Base-by-base conservation (phyloP, 2,329 filamentous ascomycete species). In the Fusarium napiforme region DNA sequence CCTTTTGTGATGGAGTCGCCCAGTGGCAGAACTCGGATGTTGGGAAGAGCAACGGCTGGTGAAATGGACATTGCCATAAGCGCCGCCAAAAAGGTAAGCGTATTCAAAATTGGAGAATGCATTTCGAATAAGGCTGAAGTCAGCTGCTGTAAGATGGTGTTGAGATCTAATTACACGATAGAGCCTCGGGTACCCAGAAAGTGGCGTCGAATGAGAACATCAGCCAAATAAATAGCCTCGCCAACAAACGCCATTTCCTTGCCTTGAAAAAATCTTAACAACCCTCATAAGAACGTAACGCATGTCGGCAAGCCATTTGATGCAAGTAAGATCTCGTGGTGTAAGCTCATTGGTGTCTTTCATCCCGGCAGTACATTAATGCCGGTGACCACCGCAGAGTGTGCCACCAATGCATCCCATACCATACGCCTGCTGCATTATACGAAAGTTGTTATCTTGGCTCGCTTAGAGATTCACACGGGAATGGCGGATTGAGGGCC, bases 1-100 rank as follows among this genome's bases (percentile, higher is more conserved):
- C 71, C 71, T 9, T 74, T 74, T 3, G 71, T 74, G 42, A 74
- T 74, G 3, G 71, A 74, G 45, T 74, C 71, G 26, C 71, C 71
- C 1, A 74, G 37, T 1, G 71, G 71, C 3, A 74, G 28, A 7
- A 68, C 69, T 9, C 71, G 37, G 7, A 74, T 71, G 7, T 60
- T 64, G 18, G 71, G 71, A 5, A 74, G 56, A 2, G 61, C 68
- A 28, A 11, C 19, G 16, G 37, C 36, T 16, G 56, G 62, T 18
- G 56, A 34, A 9, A 49, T 15, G 26, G 37, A 19, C 21, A 45
- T 32, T 50, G 36, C 56, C 36, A 58, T 30, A 10, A 71, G 7
- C 26, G 45, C 7, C 34, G 55, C 42, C 50, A 36, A 42, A 1
- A 68, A 9, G 2, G 32, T 5, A 4, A 63, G 34, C 18, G 40